Conservation (phyloP, 2,329 filamentous ascomycete species). For the Diplodia scrobiculata region DNA sequence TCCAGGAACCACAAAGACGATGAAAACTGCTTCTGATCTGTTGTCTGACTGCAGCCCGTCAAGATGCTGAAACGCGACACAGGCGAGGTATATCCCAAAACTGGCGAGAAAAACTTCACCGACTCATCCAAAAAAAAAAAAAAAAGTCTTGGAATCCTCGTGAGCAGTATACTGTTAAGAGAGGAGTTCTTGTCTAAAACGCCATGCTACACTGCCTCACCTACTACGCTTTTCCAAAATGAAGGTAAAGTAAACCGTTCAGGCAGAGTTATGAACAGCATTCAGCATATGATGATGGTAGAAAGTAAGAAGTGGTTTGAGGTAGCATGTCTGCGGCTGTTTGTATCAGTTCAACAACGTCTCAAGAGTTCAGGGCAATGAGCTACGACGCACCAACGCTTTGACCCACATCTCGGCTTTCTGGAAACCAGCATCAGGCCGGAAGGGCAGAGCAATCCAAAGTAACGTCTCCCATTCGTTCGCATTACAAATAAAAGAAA, state of each 20-base stretch:
- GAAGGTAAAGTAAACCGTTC: no score
- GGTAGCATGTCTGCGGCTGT: no score
- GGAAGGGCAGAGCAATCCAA: background rate
- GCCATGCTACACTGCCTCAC: no score
- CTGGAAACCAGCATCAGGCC: background rate
- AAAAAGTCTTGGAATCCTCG: background rate
- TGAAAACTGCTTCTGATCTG: background rate
- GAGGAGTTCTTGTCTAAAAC: no score
- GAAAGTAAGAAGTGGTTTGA: no score
- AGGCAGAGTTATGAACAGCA: no score
- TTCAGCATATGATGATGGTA: no score
- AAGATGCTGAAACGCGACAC: background rate
- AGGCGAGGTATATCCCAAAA: background rate
- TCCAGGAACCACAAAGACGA: background rate
- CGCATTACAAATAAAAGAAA: slow-evolving; percentile 1
- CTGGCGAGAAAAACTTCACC: background rate
- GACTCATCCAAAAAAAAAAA: background rate
- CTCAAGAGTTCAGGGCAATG: no score
- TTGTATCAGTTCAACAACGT: background rate
- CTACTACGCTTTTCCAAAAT: no score
- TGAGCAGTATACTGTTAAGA: background rate
- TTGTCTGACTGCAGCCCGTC: background rate
- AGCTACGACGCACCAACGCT: background rate
- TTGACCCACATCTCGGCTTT: background rate
- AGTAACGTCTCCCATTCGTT: background rate